Evolutionary conservation across 2,329 filamentous ascomycete genomes (phyloP).

Genomic region (Fusarium verrucosum): DNA sequence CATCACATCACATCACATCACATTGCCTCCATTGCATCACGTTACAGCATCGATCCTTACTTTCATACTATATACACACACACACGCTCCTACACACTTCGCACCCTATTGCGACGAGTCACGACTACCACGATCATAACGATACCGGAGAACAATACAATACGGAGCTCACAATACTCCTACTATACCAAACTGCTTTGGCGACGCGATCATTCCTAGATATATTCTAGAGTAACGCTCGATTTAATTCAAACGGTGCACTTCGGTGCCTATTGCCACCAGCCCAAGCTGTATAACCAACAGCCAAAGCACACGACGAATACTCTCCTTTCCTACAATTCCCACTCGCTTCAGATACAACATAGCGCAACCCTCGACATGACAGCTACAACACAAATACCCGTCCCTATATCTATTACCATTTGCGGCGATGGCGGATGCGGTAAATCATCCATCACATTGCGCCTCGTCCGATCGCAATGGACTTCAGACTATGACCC

Average conservation of each 20-base stretch:
- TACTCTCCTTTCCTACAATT: neutral
- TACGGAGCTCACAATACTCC: neutral
- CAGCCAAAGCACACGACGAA: neutral
- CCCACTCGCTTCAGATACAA: neutral
- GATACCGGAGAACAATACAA: conserved; percentile 6
- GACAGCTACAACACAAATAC: conserved; percentile 43
- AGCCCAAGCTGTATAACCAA: conserved; percentile 8
- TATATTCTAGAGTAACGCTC: conserved; percentile 25
- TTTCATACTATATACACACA: conserved; percentile 9
- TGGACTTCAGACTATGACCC: conserved; percentile 88
- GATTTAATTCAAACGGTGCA: conserved; percentile 24
- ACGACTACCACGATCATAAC: conserved; percentile 30
- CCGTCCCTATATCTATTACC: conserved; percentile 75
- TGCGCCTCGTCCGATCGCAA: conserved; percentile 81
- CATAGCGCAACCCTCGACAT: conserved; percentile 16
- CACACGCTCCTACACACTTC: neutral
- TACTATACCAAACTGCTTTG: conserved; percentile 1
- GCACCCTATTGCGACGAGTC: conserved; percentile 14
- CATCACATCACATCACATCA: conserved; percentile 14
- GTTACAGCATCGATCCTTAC: conserved; percentile 2
- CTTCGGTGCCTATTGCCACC: conserved; percentile 16
- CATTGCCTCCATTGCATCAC: conserved; percentile 27
- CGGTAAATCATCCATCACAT: conserved; percentile 85
- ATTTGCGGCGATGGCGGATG: conserved; percentile 88
- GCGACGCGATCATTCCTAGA: conserved; percentile 17